Evolutionary conservation across 768 basidiomycete genomes (phyloP).

Genomic region (Agrocybe pediades): DNA sequence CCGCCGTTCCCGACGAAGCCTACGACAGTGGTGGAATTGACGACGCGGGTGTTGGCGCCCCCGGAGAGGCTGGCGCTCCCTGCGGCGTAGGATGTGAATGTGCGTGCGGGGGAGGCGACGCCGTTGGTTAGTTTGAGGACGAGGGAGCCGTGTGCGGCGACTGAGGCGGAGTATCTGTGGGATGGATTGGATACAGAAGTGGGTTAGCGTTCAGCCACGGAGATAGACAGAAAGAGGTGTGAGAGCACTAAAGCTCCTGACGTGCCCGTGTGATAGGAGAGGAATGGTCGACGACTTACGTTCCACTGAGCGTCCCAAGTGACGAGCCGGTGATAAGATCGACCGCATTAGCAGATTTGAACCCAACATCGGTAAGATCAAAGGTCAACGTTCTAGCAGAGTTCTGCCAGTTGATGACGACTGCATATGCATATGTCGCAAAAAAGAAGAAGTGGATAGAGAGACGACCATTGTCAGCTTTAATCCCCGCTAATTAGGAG

Average conservation of each 20-base stretch:
- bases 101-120: constrained; percentile 23
- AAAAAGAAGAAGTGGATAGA: constrained; percentile 2
- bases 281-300: constrained; percentile 27
- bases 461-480: background rate
- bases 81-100: constrained; percentile 37
- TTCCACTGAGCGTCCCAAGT: constrained; percentile 34
- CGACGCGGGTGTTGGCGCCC: constrained; percentile 36
- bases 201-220: constrained; percentile 30
- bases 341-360: constrained; percentile 38
- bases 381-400: constrained; percentile 40
- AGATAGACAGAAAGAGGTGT: background rate
- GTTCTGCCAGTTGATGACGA: constrained; percentile 48
- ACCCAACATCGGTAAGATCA: constrained; percentile 42
- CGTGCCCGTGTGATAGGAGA: background rate
- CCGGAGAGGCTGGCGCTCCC: constrained; percentile 35
- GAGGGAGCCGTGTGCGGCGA: constrained; percentile 34
- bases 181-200: no score
- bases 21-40: constrained; percentile 39
- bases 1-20: constrained; percentile 45
- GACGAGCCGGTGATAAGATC: constrained; percentile 41
- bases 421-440: constrained; percentile 29
- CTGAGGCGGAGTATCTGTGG: no score
- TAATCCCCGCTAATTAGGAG: background rate
- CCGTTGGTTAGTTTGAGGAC: constrained; percentile 38
- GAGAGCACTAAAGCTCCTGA: background rate